phyloP scores from a whole-genome alignment of 106 monocot genomes.

The Dendrobium officinale region DNA sequence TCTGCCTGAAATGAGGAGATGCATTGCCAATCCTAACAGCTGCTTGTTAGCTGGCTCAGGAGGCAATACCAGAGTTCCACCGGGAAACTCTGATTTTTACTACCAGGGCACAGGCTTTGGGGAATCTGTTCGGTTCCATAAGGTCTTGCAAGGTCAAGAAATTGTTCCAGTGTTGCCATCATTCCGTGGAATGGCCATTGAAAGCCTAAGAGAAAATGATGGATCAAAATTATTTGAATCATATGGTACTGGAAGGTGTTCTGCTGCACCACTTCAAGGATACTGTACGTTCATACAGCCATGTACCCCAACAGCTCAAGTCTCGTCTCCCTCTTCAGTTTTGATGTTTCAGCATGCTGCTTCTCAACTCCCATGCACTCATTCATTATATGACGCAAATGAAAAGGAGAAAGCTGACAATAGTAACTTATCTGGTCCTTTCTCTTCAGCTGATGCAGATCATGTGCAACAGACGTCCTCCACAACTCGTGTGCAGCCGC shows the following conservation, averaged over 20 bases:
- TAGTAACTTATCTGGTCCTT: not conserved
- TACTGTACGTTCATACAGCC: slow-evolving; percentile 18
- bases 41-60: slow-evolving; percentile 21
- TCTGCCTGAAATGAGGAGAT: slow-evolving; percentile 31
- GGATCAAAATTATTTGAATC: slow-evolving; percentile 5
- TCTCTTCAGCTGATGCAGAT: not conserved
- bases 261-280: slow-evolving; percentile 22
- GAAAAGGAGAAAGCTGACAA: slow-evolving; percentile 7
- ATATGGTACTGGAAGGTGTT: slow-evolving; percentile 5
- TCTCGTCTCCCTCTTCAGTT: slow-evolving; percentile 69
- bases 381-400: slow-evolving; percentile 4
- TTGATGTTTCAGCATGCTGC: slow-evolving; percentile 58
- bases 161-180: slow-evolving; percentile 33
- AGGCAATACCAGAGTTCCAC: slow-evolving; percentile 23
- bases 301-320: slow-evolving; percentile 26
- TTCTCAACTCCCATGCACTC: slow-evolving; percentile 4
- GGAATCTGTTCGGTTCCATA: slow-evolving; percentile 73
- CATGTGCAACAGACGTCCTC: not conserved
- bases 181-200: slow-evolving; percentile 14
- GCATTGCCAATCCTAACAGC: slow-evolving; percentile 11
- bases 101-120: slow-evolving; percentile 62
- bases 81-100: slow-evolving; percentile 30
- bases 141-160: slow-evolving; percentile 99
- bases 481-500: not conserved
- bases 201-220: slow-evolving; percentile 16